Percentiles rank a stretch among this genome's conserved stretches.
Conservation (phyloP, 1,139 yeast species). For the Zhuliangozyma blackwelliae region DNA sequence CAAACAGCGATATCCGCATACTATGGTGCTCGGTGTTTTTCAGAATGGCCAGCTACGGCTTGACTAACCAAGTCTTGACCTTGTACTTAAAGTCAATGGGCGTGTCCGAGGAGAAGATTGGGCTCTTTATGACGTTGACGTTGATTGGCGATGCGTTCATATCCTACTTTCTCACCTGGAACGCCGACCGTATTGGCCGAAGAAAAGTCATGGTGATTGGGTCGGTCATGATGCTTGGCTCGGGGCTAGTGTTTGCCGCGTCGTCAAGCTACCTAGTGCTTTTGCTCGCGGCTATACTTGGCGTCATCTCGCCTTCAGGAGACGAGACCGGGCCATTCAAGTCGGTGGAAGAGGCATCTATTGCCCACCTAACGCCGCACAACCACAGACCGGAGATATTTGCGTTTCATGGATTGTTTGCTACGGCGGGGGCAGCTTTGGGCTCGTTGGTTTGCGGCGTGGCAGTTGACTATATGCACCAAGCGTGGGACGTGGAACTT, state of each 20-base stretch:
- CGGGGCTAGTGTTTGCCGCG: slow-evolving; percentile 63
- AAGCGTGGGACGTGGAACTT: slow-evolving; percentile 25
- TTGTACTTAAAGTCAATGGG: slow-evolving; percentile 58
- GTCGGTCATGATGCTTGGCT: slow-evolving; percentile 60
- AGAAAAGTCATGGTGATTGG: slow-evolving; percentile 64
- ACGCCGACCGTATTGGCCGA: slow-evolving; percentile 75
- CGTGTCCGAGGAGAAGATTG: slow-evolving; percentile 57
- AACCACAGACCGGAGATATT: slow-evolving; percentile 68
- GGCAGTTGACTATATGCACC: slow-evolving; percentile 42
- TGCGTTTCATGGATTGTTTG: slow-evolving; percentile 65
- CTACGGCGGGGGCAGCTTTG: slow-evolving; percentile 70
- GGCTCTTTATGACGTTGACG: slow-evolving; percentile 80
- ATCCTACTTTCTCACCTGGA: slow-evolving; percentile 71
- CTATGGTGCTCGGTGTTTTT: slow-evolving; percentile 70
- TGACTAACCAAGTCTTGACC: slow-evolving; percentile 77
- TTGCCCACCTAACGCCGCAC: slow-evolving; percentile 74
- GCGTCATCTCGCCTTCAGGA: slow-evolving; percentile 84
- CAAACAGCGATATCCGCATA: slow-evolving; percentile 53
- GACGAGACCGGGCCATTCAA: slow-evolving; percentile 93
- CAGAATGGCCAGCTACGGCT: slow-evolving; percentile 74
- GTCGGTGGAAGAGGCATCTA: slow-evolving; percentile 79
- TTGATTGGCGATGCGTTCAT: slow-evolving; percentile 73
- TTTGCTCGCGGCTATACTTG: slow-evolving; percentile 52
- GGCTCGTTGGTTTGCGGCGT: slow-evolving; percentile 70
- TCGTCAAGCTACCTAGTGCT: slow-evolving; percentile 48